A percentile compares a stretch with the other conserved stretches of the same genome.
phyloP scores from a whole-genome alignment of 371 early-diverging fungal genomes.

The Smittium culicis region DNA sequence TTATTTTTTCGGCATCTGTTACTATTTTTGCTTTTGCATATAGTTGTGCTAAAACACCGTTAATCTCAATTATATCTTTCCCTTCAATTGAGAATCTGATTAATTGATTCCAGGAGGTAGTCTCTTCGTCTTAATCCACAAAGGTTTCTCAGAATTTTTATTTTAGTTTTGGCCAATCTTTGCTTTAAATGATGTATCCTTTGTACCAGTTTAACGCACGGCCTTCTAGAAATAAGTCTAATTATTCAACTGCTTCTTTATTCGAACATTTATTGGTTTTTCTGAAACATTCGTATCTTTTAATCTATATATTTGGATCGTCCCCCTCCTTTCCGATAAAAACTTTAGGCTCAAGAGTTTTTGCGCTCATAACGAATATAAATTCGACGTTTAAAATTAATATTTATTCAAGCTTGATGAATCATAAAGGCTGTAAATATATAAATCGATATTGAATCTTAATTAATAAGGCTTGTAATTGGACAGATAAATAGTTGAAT shows the following conservation, averaged over 20 bases:
- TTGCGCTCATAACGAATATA: too few relatives aligned
- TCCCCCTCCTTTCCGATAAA: not conserved
- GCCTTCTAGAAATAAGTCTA: slow-evolving; percentile 1
- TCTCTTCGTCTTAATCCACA: not conserved
- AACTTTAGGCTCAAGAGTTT: not conserved
- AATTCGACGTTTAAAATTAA: too few relatives aligned
- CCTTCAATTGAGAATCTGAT: not conserved
- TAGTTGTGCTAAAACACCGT: not conserved
- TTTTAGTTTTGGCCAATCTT: not conserved
- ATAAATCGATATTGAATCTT: too few relatives aligned
- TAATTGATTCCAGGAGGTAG: not conserved
- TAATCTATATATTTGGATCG: not conserved
- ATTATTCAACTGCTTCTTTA: slow-evolving; percentile 1
- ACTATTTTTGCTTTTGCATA: not conserved
- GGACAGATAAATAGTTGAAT: too few relatives aligned
- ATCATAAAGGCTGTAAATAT: too few relatives aligned
- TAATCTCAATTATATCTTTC: slow-evolving; percentile 3
- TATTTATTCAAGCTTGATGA: too few relatives aligned
- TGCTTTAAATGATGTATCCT: not conserved
- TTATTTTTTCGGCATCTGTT: not conserved
- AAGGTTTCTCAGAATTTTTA: not conserved
- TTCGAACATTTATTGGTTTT: not conserved
- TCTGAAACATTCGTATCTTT: not conserved
- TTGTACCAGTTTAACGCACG: slow-evolving; percentile 1
- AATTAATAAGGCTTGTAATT: too few relatives aligned